Evolutionary conservation across 345 rosid species (phyloP).

Genomic region (Reutealis trisperma): DNA sequence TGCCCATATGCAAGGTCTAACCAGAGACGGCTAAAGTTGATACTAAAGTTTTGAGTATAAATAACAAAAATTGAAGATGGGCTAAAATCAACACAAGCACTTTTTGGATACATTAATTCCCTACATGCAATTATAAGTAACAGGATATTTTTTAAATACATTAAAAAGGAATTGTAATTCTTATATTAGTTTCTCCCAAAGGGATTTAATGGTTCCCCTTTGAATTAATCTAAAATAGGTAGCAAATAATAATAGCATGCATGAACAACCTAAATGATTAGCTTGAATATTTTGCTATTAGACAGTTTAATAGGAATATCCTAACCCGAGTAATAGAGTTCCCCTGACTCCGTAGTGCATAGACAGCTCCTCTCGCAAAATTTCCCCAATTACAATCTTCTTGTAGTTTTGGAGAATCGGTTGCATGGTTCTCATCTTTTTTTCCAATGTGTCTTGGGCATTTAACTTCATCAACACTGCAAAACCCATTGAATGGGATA

Average conservation of each 20-base stretch:
- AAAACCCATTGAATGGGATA: slow-evolving; percentile 11
- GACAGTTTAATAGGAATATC: not conserved
- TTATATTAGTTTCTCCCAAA: not conserved
- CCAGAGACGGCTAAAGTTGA: too few species aligned
- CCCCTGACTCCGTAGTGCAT: slow-evolving; percentile 69
- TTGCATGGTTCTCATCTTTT: slow-evolving; percentile 31
- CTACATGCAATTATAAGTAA: not conserved
- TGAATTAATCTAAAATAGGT: not conserved
- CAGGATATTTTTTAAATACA: not conserved
- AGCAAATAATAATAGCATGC: not conserved
- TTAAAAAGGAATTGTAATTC: not conserved
- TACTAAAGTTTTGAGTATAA: too few species aligned
- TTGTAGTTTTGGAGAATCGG: slow-evolving; percentile 30
- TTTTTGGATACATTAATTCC: too few species aligned
- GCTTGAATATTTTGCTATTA: not conserved
- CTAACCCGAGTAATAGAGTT: slow-evolving; percentile 62
- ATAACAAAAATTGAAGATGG: too few species aligned
- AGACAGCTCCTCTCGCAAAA: slow-evolving; percentile 87
- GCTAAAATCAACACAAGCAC: too few species aligned
- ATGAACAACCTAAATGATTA: slow-evolving; percentile 1
- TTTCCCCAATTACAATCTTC: slow-evolving; percentile 74
- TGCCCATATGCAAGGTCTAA: too few species aligned
- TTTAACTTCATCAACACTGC: slow-evolving; percentile 71
- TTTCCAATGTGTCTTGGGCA: slow-evolving; percentile 41
- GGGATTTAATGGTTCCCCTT: not conserved